Base-by-base conservation (phyloP, 2,329 filamentous ascomycete species). In the Calycina marina region DNA sequence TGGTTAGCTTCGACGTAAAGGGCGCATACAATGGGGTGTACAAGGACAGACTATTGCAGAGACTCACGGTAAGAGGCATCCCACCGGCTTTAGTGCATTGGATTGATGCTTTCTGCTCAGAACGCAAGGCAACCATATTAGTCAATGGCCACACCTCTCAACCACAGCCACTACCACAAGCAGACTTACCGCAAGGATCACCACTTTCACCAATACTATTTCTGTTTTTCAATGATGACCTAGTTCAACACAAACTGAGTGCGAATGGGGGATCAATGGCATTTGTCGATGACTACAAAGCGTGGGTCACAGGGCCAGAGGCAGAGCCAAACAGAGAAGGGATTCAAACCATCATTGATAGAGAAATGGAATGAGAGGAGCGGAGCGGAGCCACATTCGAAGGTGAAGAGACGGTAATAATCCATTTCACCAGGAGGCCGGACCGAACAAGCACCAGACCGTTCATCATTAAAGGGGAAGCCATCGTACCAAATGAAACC, bases 201-300 rank as follows among this genome's bases (percentile, higher is more conserved):
- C 52, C 50, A 5, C 37, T 59, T 6, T 59, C 52, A 9, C 51
- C 45, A 8, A 50, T 54, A 13, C 39, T 56, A 8, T 58, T 54
- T 34, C 47, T 56, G 2, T 53, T 52, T 38, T 49, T 46, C 24
- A 46, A 45, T 31, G 42, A 35, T 3, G 39, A 44, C 31, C 28
- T 44, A 5, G 25, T 37, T n/a, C 18, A 22, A 22, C 18, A 14
- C 25, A 31, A 18, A 30, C 13, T n/a, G 25, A 27, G 8, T 27
- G 10, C 13, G 13, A 27, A 27, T 11, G 25, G 13, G 25, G 25
- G 6, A 22, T 22, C 25, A 27, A 27, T 27, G 25, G 25, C 25
- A 11, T 27, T 27, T 14, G 25, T 27, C 6, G 25, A 27, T 13
- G 25, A 27, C 13, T 27, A 27, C 25, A 27, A 14, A 13, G 18